phyloP scores from a whole-genome alignment of 2,329 filamentous ascomycete species.

The Colletotrichum sp. region DNA sequence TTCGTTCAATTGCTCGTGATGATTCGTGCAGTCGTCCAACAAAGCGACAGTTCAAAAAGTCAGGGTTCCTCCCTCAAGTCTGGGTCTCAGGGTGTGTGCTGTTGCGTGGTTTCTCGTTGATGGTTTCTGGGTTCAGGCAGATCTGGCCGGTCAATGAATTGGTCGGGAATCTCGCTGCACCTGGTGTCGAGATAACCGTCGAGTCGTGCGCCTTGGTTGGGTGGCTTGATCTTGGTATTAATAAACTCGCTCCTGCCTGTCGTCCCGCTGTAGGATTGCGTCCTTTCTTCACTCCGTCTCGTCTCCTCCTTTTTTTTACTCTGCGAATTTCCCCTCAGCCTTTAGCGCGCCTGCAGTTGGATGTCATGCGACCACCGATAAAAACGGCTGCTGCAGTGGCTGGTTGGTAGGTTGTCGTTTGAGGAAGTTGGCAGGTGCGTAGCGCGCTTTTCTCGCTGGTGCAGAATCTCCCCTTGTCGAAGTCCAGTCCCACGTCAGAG shows the following conservation, averaged over 20 bases:
- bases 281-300: not conserved
- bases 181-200: not conserved
- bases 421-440: not conserved
- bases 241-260: not conserved
- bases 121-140: not conserved
- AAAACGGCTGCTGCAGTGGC: not conserved
- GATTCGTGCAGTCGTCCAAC: not conserved
- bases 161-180: not conserved
- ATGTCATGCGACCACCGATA: constrained; percentile 1
- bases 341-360: not conserved
- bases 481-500: not conserved
- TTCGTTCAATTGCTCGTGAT: constrained; percentile 3
- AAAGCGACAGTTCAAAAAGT: not conserved
- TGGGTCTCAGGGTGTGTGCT: not conserved
- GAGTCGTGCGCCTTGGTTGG: not conserved
- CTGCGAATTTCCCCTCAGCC: not conserved
- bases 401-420: not conserved
- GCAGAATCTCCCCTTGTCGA: not conserved
- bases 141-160: not conserved
- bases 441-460: not conserved
- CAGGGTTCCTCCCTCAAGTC: not conserved
- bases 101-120: not conserved
- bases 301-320: not conserved
- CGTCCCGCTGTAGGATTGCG: not conserved
- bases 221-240: constrained; percentile 1